phyloP scores from a whole-genome alignment of 306 rosid genomes.

The Inga leiocalycina region DNA sequence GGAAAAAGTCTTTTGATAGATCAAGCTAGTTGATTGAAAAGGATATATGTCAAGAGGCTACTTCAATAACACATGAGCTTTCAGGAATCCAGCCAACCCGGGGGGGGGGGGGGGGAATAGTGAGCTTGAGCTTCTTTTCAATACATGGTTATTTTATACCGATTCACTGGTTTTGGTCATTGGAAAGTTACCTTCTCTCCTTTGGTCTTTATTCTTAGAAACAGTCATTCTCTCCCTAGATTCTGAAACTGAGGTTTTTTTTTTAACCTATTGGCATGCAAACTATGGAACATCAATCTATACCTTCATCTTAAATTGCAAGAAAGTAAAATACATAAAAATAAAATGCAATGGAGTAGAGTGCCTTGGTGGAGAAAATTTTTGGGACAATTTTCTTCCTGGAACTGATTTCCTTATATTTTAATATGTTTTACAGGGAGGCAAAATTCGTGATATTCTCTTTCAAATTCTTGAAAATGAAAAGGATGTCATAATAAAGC shows the following conservation, averaged over 20 bases:
- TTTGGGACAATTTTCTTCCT: not conserved
- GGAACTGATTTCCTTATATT: constrained; percentile 23
- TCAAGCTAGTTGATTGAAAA: not conserved
- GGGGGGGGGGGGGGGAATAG: not conserved
- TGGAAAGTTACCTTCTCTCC: not conserved
- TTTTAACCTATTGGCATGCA: not conserved
- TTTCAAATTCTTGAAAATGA: constrained; percentile 81
- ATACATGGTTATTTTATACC: not conserved
- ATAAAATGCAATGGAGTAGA: not conserved
- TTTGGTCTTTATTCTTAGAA: not conserved
- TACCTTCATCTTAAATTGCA: not conserved
- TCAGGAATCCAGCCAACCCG: not conserved
- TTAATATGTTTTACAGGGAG: constrained; percentile 58
- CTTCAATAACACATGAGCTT: not conserved
- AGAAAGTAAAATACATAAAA: not conserved
- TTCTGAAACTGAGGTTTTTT: not conserved
- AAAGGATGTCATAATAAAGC: constrained; percentile 70
- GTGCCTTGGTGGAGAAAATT: constrained; percentile 10
- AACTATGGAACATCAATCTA: not conserved
- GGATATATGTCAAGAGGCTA: not conserved
- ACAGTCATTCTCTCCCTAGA: not conserved
- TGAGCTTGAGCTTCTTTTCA: not conserved
- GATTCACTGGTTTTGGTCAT: not conserved
- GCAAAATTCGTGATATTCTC: constrained; percentile 83
- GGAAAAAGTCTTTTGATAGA: not conserved